These are phyloP conservation scores for Saccharum hybrid DNA, from an alignment of 202 grass and related monocot genomes.

Conservation along the genomic window DNA sequence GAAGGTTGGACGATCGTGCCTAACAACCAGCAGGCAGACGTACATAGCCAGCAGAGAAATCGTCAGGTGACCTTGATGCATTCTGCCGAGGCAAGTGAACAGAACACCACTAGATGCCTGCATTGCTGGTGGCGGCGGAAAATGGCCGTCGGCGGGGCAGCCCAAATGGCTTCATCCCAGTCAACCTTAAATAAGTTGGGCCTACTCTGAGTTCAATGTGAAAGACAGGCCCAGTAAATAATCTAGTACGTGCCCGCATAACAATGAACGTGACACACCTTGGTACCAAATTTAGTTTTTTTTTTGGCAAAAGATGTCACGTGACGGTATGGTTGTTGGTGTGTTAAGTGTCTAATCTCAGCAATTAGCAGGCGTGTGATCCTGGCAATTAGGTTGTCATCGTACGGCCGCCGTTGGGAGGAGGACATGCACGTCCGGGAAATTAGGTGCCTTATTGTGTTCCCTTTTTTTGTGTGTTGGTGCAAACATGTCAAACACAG, in stretches of 20 bases:
- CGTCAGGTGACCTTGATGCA: no score
- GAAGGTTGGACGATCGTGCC: no score
- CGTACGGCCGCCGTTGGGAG: not conserved
- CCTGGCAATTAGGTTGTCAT: not conserved
- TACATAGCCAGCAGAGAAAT: not conserved
- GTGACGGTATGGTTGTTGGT: not conserved
- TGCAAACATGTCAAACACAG: constrained; percentile 1
- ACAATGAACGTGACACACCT: not conserved
- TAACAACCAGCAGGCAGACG: constrained; percentile 48
- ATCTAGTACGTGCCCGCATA: no score
- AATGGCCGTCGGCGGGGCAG: no score
- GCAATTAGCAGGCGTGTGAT: not conserved
- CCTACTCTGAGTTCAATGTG: not conserved
- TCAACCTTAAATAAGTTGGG: not conserved
- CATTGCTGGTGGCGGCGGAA: not conserved
- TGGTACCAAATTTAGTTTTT: not conserved
- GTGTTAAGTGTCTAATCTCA: not conserved
- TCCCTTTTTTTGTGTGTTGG: not conserved
- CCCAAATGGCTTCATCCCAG: no score
- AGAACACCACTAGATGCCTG: not conserved
- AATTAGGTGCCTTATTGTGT: not conserved
- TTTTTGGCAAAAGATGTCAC: not conserved
- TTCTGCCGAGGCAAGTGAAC: not conserved
- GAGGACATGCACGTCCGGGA: not conserved
- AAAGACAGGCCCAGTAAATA: not conserved